phyloP scores from a whole-genome alignment of 2,329 filamentous ascomycete species.

The Paecilomyces variotii region DNA sequence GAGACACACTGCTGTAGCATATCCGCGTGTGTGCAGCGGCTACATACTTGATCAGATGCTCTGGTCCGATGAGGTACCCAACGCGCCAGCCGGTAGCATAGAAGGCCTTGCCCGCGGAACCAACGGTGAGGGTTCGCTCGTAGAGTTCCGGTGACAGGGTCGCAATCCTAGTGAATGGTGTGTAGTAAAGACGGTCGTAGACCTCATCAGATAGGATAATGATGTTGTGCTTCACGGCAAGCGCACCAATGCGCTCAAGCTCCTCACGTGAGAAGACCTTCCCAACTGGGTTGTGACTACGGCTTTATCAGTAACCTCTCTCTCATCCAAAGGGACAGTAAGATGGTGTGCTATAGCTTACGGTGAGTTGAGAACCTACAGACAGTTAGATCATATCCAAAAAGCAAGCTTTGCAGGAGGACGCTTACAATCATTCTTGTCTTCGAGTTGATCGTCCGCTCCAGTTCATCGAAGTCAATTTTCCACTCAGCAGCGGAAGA shows the following conservation, averaged over 20 bases:
- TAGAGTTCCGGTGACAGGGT: conserved; percentile 87
- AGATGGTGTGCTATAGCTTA: conserved; percentile 18
- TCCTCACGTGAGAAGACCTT: conserved; percentile 87
- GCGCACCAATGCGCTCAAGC: conserved; percentile 71
- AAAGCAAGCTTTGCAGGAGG: conserved; percentile 37
- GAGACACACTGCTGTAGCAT: conserved; percentile 89
- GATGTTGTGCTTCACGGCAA: conserved; percentile 88
- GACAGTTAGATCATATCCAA: conserved; percentile 5
- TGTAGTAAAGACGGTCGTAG: conserved; percentile 92
- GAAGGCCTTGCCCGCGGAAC: conserved; percentile 96
- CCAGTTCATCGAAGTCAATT: conserved; percentile 74
- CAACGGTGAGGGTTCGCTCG: conserved; percentile 81
- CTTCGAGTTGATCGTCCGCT: conserved; percentile 69
- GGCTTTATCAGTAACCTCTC: neutral
- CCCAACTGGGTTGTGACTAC: conserved; percentile 80
- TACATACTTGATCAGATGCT: conserved; percentile 84
- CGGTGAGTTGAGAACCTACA: conserved; percentile 43
- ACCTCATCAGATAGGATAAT: conserved; percentile 90
- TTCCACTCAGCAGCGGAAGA: conserved; percentile 84
- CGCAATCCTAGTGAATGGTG: conserved; percentile 86
- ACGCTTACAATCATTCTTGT: conserved; percentile 86
- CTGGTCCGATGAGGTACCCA: conserved; percentile 85
- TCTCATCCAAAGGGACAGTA: neutral
- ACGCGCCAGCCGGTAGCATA: conserved; percentile 97
- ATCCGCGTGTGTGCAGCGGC: conserved; percentile 90